A percentile compares a stretch with the other conserved stretches of the same genome.
phyloP scores from a whole-genome alignment of 2,329 filamentous ascomycete species.

The Botrytis aclada region DNA sequence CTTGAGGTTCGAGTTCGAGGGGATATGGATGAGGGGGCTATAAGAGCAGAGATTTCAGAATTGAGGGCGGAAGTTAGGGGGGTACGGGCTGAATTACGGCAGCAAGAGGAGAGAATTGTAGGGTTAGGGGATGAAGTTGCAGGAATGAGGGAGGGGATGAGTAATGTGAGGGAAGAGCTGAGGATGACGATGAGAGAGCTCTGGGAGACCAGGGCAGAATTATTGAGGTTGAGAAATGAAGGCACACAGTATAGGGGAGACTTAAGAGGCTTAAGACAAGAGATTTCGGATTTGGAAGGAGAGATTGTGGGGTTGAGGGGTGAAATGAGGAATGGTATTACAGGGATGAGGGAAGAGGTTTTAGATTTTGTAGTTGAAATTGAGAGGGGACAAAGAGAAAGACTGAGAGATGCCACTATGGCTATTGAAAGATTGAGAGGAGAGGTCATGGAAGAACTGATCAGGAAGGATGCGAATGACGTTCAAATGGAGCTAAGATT shows the following conservation, averaged over 20 bases:
- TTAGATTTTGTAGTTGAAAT: background rate
- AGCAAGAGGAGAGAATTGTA: background rate
- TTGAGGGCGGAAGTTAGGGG: background rate
- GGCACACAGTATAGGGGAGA: background rate
- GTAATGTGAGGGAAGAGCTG: background rate
- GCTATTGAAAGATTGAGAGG: background rate
- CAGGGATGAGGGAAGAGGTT: background rate
- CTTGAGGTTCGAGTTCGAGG: background rate
- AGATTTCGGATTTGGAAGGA: background rate
- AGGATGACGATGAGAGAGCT: background rate
- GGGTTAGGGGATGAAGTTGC: background rate
- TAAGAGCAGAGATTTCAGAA: background rate
- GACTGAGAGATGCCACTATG: background rate
- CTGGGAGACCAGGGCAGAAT: background rate
- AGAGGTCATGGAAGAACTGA: background rate
- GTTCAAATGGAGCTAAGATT: background rate
- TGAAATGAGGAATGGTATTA: background rate
- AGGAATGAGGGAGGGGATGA: background rate
- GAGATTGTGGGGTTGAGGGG: background rate
- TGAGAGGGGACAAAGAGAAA: background rate
- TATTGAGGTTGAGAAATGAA: background rate
- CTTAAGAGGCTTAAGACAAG: background rate
- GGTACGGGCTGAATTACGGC: background rate
- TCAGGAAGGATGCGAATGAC: background rate
- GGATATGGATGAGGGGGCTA: background rate